Conservation (phyloP, 257 asterid species). For the Solanum chiquidenum region DNA sequence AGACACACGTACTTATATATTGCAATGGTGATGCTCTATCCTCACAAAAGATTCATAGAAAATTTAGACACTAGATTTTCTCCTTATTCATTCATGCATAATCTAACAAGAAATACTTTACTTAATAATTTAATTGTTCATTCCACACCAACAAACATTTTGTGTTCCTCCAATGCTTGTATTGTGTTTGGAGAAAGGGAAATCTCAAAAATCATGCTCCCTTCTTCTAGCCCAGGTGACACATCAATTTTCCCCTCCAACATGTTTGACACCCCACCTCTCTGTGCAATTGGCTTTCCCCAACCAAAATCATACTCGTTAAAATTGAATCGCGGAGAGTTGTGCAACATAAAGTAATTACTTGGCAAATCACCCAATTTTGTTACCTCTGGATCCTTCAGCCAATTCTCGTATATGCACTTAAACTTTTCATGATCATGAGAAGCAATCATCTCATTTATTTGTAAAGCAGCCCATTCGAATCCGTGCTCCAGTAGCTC, state of each 20-base stretch:
- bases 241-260: slow-evolving; percentile 28
- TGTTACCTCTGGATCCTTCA: background rate
- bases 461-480: slow-evolving; percentile 13
- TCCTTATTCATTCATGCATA: too few species aligned
- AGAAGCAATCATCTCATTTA: slow-evolving; percentile 9
- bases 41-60: too few species aligned
- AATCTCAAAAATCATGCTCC: slow-evolving; percentile 35
- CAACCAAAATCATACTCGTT: slow-evolving; percentile 46
- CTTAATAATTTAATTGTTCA: background rate
- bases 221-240: slow-evolving; percentile 22
- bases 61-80: too few species aligned
- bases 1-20: too few species aligned
- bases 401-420: background rate
- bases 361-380: slow-evolving; percentile 3
- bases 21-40: too few species aligned
- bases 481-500: background rate
- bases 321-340: slow-evolving; percentile 38
- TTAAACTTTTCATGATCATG: slow-evolving; percentile 1
- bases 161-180: slow-evolving; percentile 17
- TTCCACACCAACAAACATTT: slow-evolving; percentile 4
- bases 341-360: background rate
- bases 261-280: slow-evolving; percentile 31
- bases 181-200: slow-evolving; percentile 21
- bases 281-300: slow-evolving; percentile 38
- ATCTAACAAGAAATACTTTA: too few species aligned